Percentiles rank a stretch among this genome's conserved stretches.
Evolutionary conservation across 1,139 yeast species (phyloP).

Genomic region (Sugiyamaella paludigena): DNA sequence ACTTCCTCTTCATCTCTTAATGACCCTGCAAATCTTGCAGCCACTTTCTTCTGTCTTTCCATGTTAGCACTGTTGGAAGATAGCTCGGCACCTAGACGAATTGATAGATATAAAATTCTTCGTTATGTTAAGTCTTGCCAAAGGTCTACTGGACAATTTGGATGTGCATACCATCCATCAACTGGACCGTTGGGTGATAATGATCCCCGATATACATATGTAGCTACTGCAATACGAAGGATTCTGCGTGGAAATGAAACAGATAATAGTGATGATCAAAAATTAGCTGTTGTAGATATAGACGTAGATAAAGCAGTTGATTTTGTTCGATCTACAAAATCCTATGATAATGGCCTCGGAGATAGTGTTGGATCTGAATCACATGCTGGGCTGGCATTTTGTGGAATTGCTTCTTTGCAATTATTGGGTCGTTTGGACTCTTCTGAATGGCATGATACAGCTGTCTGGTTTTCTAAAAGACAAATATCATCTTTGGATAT

Average conservation of each 20-base stretch:
- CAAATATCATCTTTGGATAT: slow-evolving; percentile 17
- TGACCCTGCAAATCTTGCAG: slow-evolving; percentile 62
- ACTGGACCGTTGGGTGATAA: slow-evolving; percentile 55
- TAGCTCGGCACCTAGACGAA: slow-evolving; percentile 35
- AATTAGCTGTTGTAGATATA: slow-evolving; percentile 39
- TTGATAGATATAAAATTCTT: slow-evolving; percentile 51
- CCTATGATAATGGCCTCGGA: slow-evolving; percentile 70
- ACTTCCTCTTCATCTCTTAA: slow-evolving; percentile 29
- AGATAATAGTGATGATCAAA: slow-evolving; percentile 9
- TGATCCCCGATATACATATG: slow-evolving; percentile 72
- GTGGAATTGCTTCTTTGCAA: slow-evolving; percentile 68
- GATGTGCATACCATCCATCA: slow-evolving; percentile 46
- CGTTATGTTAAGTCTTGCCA: slow-evolving; percentile 56
- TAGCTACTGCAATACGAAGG: slow-evolving; percentile 64
- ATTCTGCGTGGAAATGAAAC: slow-evolving; percentile 39
- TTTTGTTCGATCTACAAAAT: slow-evolving; percentile 47
- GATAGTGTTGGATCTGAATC: slow-evolving; percentile 55
- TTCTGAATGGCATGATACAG: slow-evolving; percentile 42
- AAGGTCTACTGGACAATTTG: slow-evolving; percentile 52
- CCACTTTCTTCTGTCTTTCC: slow-evolving; percentile 50
- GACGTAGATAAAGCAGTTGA: slow-evolving; percentile 42
- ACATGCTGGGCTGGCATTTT: slow-evolving; percentile 85
- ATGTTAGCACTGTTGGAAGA: slow-evolving; percentile 49
- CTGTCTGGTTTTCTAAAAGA: slow-evolving; percentile 19
- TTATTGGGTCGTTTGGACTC: slow-evolving; percentile 42